Evolutionary conservation across 2,329 filamentous ascomycete genomes (phyloP).

Genomic region (Sclerotinia borealis): DNA sequence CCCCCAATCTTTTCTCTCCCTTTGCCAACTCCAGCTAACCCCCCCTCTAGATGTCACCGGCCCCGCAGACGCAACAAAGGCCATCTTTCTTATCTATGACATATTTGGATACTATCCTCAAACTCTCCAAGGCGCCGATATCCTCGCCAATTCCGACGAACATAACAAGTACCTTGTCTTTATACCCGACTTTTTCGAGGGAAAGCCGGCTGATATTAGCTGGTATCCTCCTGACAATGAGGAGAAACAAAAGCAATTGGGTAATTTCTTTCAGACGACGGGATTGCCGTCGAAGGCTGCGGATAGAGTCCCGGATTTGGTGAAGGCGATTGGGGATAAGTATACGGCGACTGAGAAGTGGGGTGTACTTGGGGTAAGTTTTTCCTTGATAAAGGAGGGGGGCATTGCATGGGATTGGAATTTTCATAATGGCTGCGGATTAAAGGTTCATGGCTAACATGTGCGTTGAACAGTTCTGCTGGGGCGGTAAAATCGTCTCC

Average conservation of each 20-base stretch:
- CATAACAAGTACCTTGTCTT: conserved; percentile 72
- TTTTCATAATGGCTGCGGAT: not conserved
- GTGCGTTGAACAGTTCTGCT: conserved; percentile 26
- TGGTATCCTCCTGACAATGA: conserved; percentile 52
- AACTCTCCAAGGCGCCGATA: conserved; percentile 65
- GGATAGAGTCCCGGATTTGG: conserved; percentile 47
- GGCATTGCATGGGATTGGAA: not conserved
- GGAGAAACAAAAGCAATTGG: conserved; percentile 56
- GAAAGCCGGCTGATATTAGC: conserved; percentile 42
- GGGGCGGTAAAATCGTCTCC: conserved; percentile 32
- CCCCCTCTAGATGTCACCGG: conserved; percentile 38
- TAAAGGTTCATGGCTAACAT: not conserved
- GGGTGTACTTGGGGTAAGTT: conserved; percentile 26
- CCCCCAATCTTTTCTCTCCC: not conserved
- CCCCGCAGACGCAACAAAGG: conserved; percentile 45
- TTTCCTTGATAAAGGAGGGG: not conserved
- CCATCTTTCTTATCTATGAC: conserved; percentile 54
- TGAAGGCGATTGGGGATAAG: conserved; percentile 41
- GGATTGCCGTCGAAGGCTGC: conserved; percentile 33
- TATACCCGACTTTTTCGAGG: conserved; percentile 88
- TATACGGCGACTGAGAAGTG: conserved; percentile 48
- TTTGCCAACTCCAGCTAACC: not conserved
- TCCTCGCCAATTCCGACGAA: conserved; percentile 47
- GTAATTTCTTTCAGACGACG: conserved; percentile 46
- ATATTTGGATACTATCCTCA: conserved; percentile 68